Evolutionary conservation across 2,329 filamentous ascomycete species (phyloP).

Genomic region (Periconia digitata): DNA sequence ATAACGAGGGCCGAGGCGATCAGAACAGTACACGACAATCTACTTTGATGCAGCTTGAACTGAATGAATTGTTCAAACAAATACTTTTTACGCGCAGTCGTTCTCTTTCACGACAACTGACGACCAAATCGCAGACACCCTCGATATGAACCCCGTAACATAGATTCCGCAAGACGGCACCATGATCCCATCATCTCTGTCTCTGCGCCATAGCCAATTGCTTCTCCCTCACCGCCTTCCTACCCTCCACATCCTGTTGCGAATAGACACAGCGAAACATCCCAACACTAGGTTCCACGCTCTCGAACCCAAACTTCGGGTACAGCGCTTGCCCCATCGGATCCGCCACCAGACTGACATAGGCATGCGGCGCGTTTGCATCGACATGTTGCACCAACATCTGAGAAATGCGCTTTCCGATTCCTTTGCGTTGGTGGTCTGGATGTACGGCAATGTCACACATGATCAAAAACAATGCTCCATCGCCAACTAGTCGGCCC

Average conservation of each 20-base stretch:
- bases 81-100: too few relatives aligned
- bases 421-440: conserved; percentile 51
- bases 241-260: neutral
- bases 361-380: conserved; percentile 45
- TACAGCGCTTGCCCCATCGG: conserved; percentile 50
- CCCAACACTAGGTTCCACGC: conserved; percentile 34
- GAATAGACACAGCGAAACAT: conserved; percentile 25
- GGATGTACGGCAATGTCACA: conserved; percentile 56
- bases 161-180: too few relatives aligned
- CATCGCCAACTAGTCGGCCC: conserved; percentile 56
- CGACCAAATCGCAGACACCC: too few relatives aligned
- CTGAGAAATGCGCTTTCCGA: conserved; percentile 51
- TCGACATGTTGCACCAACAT: conserved; percentile 47
- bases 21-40: too few relatives aligned
- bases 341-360: conserved; percentile 52
- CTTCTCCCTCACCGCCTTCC: neutral
- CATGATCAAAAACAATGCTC: conserved; percentile 55
- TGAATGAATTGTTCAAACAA: too few relatives aligned
- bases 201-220: too few relatives aligned
- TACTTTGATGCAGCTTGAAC: too few relatives aligned
- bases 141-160: too few relatives aligned
- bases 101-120: too few relatives aligned
- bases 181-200: too few relatives aligned
- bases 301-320: conserved; percentile 50
- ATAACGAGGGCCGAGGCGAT: too few relatives aligned